A percentile compares a stretch with the other conserved stretches of the same genome.
phyloP scores from a whole-genome alignment of 2,329 filamentous ascomycete species.

The Bertia moriformis region DNA sequence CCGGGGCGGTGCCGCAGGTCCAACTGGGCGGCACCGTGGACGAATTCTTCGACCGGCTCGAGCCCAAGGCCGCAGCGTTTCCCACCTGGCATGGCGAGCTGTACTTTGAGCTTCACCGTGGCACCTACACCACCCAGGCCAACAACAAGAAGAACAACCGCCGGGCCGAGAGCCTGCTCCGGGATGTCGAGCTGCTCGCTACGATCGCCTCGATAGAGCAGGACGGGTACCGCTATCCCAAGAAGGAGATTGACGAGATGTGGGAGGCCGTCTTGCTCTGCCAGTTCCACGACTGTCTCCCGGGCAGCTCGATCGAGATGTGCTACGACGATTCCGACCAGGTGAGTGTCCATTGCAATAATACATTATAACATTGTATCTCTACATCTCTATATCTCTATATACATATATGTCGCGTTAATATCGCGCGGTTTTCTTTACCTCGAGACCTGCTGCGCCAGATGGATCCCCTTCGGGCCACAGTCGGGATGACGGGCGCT shows the following conservation, averaged over 20 bases:
- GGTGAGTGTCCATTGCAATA: too few relatives aligned
- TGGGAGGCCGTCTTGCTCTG: conserved; percentile 54
- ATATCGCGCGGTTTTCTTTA: too few relatives aligned
- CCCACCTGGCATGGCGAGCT: conserved; percentile 59
- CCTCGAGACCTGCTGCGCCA: too few relatives aligned
- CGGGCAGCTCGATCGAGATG: conserved; percentile 55
- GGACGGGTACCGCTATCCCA: conserved; percentile 45
- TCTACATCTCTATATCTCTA: too few relatives aligned
- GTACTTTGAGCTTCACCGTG: conserved; percentile 55
- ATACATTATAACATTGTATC: too few relatives aligned
- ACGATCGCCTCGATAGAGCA: conserved; percentile 43
- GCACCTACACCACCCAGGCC: conserved; percentile 55
- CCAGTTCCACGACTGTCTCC: conserved; percentile 57
- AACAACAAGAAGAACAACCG: conserved; percentile 57
- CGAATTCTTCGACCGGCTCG: conserved; percentile 48
- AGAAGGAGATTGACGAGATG: conserved; percentile 51
- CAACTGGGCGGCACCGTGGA: conserved; percentile 51
- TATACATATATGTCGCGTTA: too few relatives aligned
- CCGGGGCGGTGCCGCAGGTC: conserved; percentile 39
- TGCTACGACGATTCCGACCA: conserved; percentile 55
- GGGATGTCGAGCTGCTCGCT: conserved; percentile 51
- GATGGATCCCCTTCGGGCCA: too few relatives aligned
- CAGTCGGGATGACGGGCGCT: too few relatives aligned
- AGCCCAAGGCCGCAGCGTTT: conserved; percentile 43
- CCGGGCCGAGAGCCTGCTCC: conserved; percentile 44